A percentile compares a stretch with the other conserved stretches of the same genome.
Conservation (phyloP, 805 yeast species). For the Isabelozyma rhagii region DNA sequence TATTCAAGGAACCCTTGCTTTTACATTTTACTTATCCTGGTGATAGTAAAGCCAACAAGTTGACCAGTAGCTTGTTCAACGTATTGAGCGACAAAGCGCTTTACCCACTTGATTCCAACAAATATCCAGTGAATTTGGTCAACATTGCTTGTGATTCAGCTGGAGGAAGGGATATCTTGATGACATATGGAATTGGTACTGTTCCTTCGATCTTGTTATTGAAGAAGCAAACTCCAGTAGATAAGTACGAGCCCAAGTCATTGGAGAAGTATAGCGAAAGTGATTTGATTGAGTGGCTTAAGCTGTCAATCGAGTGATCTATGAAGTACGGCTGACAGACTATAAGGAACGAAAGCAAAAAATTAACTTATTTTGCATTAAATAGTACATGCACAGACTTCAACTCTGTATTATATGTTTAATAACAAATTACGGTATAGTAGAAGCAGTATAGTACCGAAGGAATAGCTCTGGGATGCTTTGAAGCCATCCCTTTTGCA, state of each 20-base stretch:
- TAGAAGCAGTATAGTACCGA: too few species aligned
- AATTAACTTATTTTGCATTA: too few species aligned
- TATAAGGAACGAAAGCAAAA: too few species aligned
- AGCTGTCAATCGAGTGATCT: not conserved
- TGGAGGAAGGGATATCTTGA: conserved; percentile 56
- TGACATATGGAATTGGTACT: conserved; percentile 50
- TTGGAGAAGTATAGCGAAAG: conserved; percentile 18
- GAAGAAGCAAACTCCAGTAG: conserved; percentile 57
- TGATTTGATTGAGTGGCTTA: conserved; percentile 30
- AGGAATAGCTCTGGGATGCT: too few species aligned
- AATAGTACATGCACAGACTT: too few species aligned
- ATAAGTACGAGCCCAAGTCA: conserved; percentile 19
- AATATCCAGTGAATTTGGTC: conserved; percentile 51
- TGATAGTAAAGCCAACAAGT: conserved; percentile 56
- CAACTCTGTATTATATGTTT: too few species aligned
- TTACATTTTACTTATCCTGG: conserved; percentile 72
- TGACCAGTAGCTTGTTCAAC: conserved; percentile 56
- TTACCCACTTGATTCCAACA: conserved; percentile 40
- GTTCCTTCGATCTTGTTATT: conserved; percentile 70
- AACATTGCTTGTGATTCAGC: conserved; percentile 70
- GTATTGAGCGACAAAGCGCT: conserved; percentile 17
- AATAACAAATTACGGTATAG: too few species aligned
- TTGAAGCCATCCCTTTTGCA: too few species aligned
- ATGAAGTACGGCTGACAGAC: not conserved
- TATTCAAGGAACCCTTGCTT: conserved; percentile 59